These are phyloP conservation scores for Boletus sp. DNA, from an alignment of 768 basidiomycete species.

Conservation along the genomic window DNA sequence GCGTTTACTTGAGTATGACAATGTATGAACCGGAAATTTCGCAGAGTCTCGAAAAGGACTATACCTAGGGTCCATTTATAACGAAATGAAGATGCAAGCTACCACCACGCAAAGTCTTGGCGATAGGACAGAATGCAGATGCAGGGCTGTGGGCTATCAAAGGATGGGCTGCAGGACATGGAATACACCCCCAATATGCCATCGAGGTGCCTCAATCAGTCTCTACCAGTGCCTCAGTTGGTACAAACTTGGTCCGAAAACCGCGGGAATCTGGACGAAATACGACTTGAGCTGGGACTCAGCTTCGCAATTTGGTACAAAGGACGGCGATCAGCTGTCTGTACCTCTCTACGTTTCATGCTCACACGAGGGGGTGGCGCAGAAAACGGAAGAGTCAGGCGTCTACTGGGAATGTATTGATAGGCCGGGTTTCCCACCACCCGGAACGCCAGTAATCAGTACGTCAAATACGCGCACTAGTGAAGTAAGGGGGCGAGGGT, in stretches of 20 bases:
- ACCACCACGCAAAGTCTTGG: not conserved
- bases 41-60: not conserved
- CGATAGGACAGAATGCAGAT: not conserved
- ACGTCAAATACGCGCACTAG: slow-evolving; percentile 19
- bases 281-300: not conserved
- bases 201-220: not conserved
- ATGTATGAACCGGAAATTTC: slow-evolving; percentile 17
- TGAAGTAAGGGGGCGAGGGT: slow-evolving; percentile 1
- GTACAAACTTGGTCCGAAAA: slow-evolving; percentile 11
- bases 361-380: slow-evolving; percentile 23
- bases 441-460: slow-evolving; percentile 2
- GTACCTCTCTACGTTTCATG: slow-evolving; percentile 13
- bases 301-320: slow-evolving; percentile 2
- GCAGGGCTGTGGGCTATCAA: slow-evolving; percentile 5
- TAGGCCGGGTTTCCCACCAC: slow-evolving; percentile 7
- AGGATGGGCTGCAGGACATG: not conserved
- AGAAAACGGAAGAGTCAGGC: slow-evolving; percentile 4
- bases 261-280: slow-evolving; percentile 8
- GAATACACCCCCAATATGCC: not conserved
- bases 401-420: slow-evolving; percentile 1
- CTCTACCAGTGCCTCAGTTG: not conserved
- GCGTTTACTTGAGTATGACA: slow-evolving; percentile 13
- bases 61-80: slow-evolving; percentile 5
- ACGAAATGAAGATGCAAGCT: not conserved
- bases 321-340: slow-evolving; percentile 32